A percentile compares a stretch with the other conserved stretches of the same genome.
Evolutionary conservation across 2,329 filamentous ascomycete genomes (phyloP).

Genomic region (Ophiognomonia clavigignenti-juglandacearum): DNA sequence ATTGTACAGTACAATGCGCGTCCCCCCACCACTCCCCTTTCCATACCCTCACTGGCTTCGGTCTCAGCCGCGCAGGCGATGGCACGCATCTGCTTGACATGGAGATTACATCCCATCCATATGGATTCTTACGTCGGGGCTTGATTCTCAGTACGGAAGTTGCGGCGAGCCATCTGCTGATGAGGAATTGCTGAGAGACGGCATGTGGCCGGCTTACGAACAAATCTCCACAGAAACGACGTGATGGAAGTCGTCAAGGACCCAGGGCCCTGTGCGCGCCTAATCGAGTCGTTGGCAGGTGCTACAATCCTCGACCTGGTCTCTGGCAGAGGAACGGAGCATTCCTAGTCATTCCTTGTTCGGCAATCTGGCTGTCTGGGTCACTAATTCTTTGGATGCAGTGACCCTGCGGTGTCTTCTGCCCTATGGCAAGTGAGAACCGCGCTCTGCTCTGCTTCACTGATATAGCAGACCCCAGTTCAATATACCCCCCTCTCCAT

Average conservation of each 20-base stretch:
- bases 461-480: conserved; percentile 26
- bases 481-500: conserved; percentile 24
- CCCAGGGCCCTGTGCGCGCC: conserved; percentile 7
- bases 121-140: conserved; percentile 6
- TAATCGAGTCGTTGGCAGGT: conserved; percentile 12
- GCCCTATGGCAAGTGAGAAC: conserved; percentile 23
- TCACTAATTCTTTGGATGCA: conserved; percentile 22
- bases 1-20: conserved; percentile 3
- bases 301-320: conserved; percentile 14
- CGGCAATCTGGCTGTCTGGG: conserved; percentile 29
- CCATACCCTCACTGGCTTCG: conserved; percentile 1
- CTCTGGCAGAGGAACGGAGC: too few relatives aligned
- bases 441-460: conserved; percentile 20
- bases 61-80: conserved; percentile 4
- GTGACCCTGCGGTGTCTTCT: conserved; percentile 15
- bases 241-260: neutral
- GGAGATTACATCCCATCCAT: conserved; percentile 8
- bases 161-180: conserved; percentile 7
- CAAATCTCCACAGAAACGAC: conserved; percentile 14
- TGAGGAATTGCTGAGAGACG: too few relatives aligned
- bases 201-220: conserved; percentile 12
- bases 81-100: conserved; percentile 7
- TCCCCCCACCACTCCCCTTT: too few relatives aligned
- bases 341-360: conserved; percentile 17
- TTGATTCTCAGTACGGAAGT: conserved; percentile 12